phyloP scores from a whole-genome alignment of 2,329 filamentous ascomycete genomes.

The Blumeria hordei region DNA sequence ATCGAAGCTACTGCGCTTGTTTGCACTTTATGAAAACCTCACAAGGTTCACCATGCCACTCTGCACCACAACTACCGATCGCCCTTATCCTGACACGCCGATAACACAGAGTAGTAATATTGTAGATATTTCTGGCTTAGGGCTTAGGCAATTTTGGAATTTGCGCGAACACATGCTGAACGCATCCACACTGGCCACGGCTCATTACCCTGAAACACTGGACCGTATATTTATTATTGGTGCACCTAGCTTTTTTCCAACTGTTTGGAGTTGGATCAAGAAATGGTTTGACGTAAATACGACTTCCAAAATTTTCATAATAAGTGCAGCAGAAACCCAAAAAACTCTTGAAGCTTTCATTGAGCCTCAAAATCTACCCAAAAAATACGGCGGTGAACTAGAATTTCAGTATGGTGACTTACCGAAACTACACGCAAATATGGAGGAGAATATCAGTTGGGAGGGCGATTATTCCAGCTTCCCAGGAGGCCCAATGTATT shows the following conservation, averaged over 20 bases:
- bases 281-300: conserved; percentile 89
- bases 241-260: conserved; percentile 74
- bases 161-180: conserved; percentile 85
- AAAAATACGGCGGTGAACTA: conserved; percentile 68
- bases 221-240: conserved; percentile 76
- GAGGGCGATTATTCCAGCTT: conserved; percentile 27
- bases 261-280: conserved; percentile 87
- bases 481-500: conserved; percentile 31
- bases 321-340: conserved; percentile 47
- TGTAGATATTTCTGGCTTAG: conserved; percentile 72
- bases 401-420: conserved; percentile 60
- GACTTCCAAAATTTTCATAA: conserved; percentile 87
- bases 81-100: conserved; percentile 54
- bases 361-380: conserved; percentile 60
- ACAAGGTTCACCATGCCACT: conserved; percentile 70
- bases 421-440: conserved; percentile 43
- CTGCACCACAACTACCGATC: conserved; percentile 49
- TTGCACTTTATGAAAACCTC: conserved; percentile 83
- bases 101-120: conserved; percentile 88
- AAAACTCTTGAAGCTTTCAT: conserved; percentile 62
- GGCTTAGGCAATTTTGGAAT: conserved; percentile 89
- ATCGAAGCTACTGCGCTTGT: conserved; percentile 59
- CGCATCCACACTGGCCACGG: conserved; percentile 66
- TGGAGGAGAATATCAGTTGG: conserved; percentile 26
- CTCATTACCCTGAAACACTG: conserved; percentile 84